phyloP scores from a whole-genome alignment of 108 stramenopile genomes.

The Epithemia pelagica region DNA sequence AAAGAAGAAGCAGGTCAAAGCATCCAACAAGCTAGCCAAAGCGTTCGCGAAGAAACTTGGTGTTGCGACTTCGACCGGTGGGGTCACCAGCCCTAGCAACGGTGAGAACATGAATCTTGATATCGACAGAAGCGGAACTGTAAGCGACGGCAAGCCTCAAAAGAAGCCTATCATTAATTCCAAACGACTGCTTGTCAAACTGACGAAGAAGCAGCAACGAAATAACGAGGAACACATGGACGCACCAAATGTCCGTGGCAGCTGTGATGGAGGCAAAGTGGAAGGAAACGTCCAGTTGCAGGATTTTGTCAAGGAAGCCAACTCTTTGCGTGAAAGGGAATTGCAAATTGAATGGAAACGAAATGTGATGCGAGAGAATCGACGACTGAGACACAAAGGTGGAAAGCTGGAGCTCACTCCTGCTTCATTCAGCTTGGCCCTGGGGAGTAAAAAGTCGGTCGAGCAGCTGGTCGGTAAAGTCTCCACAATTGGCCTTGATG shows the following conservation, averaged over 20 bases:
- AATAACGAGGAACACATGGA: neutral
- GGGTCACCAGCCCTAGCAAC: too few relatives aligned
- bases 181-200: neutral
- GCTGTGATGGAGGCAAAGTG: too few relatives aligned
- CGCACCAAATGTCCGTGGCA: neutral
- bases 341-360: conserved; percentile 5
- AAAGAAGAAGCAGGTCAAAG: conserved; percentile 17
- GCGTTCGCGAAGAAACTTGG: neutral
- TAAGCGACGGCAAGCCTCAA: neutral
- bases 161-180: neutral
- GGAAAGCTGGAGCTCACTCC: neutral
- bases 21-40: neutral
- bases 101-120: neutral
- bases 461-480: neutral
- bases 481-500: neutral
- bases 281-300: too few relatives aligned
- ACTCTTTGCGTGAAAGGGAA: conserved; percentile 2
- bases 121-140: neutral
- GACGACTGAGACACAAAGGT: neutral
- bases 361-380: neutral
- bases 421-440: neutral
- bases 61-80: neutral
- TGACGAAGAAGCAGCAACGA: neutral
- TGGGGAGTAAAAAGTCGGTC: neutral
- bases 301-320: conserved; percentile 1